Evolutionary conservation across 768 basidiomycete genomes (phyloP).

Genomic region (Tulasnella sp.): DNA sequence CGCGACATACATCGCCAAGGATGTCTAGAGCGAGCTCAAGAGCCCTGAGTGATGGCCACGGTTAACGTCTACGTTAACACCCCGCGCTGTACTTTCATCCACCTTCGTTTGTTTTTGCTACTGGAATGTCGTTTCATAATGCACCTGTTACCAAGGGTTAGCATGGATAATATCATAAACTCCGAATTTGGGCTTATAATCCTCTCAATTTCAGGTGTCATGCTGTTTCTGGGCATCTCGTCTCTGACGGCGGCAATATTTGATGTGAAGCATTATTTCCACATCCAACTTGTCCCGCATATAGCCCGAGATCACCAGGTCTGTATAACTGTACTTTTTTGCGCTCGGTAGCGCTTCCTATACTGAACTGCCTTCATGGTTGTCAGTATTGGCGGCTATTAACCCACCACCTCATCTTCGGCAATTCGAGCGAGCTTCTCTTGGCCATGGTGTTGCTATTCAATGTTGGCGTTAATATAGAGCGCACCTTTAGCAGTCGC

Average conservation of each 20-base stretch:
- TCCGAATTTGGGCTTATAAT: not conserved
- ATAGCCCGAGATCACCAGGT: conserved; percentile 87
- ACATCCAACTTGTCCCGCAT: conserved; percentile 84
- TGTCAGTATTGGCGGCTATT: conserved; percentile 76
- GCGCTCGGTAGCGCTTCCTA: conserved; percentile 12
- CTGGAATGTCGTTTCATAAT: conserved; percentile 30
- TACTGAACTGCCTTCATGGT: conserved; percentile 29
- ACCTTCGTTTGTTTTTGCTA: no score
- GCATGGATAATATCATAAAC: not conserved
- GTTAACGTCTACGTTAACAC: no score
- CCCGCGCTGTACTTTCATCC: no score
- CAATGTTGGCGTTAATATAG: conserved; percentile 57
- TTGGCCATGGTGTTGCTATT: conserved; percentile 65
- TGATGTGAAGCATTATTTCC: conserved; percentile 81
- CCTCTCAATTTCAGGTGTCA: conserved; percentile 46
- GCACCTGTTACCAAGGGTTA: conserved; percentile 71
- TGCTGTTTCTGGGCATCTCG: conserved; percentile 57
- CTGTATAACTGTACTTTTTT: conserved; percentile 20
- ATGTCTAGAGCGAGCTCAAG: no score
- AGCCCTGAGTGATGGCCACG: no score
- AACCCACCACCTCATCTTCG: conserved; percentile 62
- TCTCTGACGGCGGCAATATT: conserved; percentile 71
- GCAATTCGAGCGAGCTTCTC: conserved; percentile 79
- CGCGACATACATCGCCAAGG: no score
- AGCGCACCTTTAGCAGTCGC: conserved; percentile 75